phyloP scores from a whole-genome alignment of 257 asterid species.

The Solanum verrucosum region DNA sequence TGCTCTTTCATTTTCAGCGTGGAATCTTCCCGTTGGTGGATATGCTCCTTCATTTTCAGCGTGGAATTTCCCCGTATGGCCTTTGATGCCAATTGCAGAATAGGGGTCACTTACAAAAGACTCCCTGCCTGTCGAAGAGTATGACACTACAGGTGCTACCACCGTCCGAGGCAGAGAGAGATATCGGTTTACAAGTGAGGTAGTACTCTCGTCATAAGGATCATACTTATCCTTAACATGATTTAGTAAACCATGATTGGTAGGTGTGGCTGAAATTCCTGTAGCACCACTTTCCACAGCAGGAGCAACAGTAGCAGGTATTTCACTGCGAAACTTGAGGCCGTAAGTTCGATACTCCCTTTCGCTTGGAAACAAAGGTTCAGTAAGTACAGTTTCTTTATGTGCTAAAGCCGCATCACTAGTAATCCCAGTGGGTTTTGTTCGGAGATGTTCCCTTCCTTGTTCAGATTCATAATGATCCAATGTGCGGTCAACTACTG shows the following conservation, averaged over 20 bases:
- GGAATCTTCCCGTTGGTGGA: background rate
- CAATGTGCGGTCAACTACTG: slow-evolving; percentile 4
- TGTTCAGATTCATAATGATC: slow-evolving; percentile 26
- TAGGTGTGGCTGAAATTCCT: slow-evolving; percentile 11
- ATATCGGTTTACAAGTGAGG: slow-evolving; percentile 59
- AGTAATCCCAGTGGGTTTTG: slow-evolving; percentile 12
- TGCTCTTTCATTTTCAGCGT: slow-evolving; percentile 17
- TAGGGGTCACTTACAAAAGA: slow-evolving; percentile 14
- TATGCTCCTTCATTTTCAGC: slow-evolving; percentile 4
- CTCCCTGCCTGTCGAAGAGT: slow-evolving; percentile 19
- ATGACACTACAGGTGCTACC: slow-evolving; percentile 17
- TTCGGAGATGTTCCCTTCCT: slow-evolving; percentile 28
- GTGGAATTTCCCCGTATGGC: background rate
- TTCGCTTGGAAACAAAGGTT: slow-evolving; percentile 33
- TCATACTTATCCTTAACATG: slow-evolving; percentile 1
- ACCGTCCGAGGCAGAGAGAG: slow-evolving; percentile 29
- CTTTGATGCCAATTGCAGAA: slow-evolving; percentile 10
- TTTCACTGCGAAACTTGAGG: slow-evolving; percentile 30
- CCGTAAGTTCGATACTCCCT: slow-evolving; percentile 51
- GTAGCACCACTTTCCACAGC: background rate
- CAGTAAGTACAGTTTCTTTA: slow-evolving; percentile 20
- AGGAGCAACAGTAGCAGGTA: slow-evolving; percentile 2
- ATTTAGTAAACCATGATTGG: slow-evolving; percentile 8
- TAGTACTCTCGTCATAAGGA: slow-evolving; percentile 60
- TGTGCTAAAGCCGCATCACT: slow-evolving; percentile 18